A percentile compares a stretch with the other conserved stretches of the same genome.
These are phyloP conservation scores for Cadophora gregata DNA, from an alignment of 2,329 filamentous ascomycete species.

Conservation along the genomic window DNA sequence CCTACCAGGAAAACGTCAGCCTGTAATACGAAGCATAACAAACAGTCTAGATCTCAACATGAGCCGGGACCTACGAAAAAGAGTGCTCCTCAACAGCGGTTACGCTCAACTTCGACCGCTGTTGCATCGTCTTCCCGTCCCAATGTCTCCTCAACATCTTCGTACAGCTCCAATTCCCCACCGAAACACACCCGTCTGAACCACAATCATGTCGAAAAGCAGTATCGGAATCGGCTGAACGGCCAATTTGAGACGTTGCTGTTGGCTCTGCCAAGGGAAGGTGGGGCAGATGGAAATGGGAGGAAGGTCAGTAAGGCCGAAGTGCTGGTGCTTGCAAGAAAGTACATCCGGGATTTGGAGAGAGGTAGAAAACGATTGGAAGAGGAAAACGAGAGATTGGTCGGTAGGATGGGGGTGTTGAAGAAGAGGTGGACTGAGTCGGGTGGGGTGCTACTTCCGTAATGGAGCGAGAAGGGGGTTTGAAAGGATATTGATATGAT, in stretches of 20 bases:
- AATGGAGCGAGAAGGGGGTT: not conserved
- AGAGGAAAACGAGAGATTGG: constrained; percentile 17
- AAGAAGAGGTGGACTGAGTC: constrained; percentile 11
- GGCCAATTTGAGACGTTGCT: constrained; percentile 28
- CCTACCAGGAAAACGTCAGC: not conserved
- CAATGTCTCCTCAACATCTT: not conserved
- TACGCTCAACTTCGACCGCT: not conserved
- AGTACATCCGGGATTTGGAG: constrained; percentile 27
- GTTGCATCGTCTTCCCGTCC: not conserved
- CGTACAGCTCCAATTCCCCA: not conserved
- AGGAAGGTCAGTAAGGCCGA: constrained; percentile 28
- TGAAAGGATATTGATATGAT: not conserved
- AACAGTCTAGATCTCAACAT: not conserved
- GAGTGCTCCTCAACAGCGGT: not conserved
- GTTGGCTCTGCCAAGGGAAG: constrained; percentile 14
- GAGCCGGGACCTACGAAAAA: not conserved
- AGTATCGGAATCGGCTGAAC: constrained; percentile 29
- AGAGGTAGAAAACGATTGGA: constrained; percentile 22
- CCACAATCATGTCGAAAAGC: constrained; percentile 30
- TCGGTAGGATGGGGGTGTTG: constrained; percentile 11
- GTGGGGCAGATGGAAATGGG: not conserved
- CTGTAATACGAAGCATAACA: not conserved
- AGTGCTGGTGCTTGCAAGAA: constrained; percentile 25
- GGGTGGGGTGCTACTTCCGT: constrained; percentile 14
- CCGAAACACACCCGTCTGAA: constrained; percentile 6